These are phyloP conservation scores for Alternaria gaisen DNA, from an alignment of 2,329 filamentous ascomycete genomes.

Conservation along the genomic window DNA sequence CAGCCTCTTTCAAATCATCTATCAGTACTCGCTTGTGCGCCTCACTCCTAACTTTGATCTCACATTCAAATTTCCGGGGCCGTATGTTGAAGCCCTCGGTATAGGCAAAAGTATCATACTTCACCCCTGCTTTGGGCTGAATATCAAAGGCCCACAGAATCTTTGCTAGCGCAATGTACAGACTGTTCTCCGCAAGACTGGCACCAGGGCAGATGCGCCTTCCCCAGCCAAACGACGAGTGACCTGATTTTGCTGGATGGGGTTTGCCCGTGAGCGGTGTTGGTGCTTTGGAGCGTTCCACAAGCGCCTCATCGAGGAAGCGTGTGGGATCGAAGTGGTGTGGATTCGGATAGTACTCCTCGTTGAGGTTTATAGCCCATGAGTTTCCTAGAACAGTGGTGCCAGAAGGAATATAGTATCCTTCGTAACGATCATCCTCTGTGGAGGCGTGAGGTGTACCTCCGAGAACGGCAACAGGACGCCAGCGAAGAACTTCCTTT, in stretches of 20 bases:
- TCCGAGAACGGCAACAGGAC: slow-evolving; percentile 53
- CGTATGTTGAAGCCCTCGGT: slow-evolving; percentile 55
- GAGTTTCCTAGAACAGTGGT: slow-evolving; percentile 58
- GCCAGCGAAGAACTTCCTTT: slow-evolving; percentile 50
- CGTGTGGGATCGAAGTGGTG: slow-evolving; percentile 53
- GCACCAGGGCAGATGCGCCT: slow-evolving; percentile 45
- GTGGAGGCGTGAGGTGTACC: slow-evolving; percentile 60
- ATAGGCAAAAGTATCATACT: slow-evolving; percentile 53
- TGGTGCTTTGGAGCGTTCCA: slow-evolving; percentile 26
- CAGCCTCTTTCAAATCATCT: slow-evolving; percentile 40
- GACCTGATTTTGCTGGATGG: slow-evolving; percentile 43
- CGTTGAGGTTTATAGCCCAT: slow-evolving; percentile 56
- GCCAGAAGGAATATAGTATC: slow-evolving; percentile 60
- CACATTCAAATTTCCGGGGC: slow-evolving; percentile 48
- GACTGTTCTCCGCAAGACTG: slow-evolving; percentile 41
- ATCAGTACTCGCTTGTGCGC: slow-evolving; percentile 39
- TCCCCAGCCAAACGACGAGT: slow-evolving; percentile 50
- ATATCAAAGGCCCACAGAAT: slow-evolving; percentile 51
- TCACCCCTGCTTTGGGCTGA: slow-evolving; percentile 35
- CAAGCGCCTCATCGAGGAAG: slow-evolving; percentile 45
- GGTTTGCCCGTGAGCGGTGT: slow-evolving; percentile 29
- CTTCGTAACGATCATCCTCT: slow-evolving; percentile 60
- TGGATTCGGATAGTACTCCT: slow-evolving; percentile 52
- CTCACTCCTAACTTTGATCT: slow-evolving; percentile 46
- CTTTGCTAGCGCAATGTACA: slow-evolving; percentile 47